A percentile compares a stretch with the other conserved stretches of the same genome.
Evolutionary conservation across 2,329 filamentous ascomycete species (phyloP).

Genomic region (Talaromyces pinophilus): DNA sequence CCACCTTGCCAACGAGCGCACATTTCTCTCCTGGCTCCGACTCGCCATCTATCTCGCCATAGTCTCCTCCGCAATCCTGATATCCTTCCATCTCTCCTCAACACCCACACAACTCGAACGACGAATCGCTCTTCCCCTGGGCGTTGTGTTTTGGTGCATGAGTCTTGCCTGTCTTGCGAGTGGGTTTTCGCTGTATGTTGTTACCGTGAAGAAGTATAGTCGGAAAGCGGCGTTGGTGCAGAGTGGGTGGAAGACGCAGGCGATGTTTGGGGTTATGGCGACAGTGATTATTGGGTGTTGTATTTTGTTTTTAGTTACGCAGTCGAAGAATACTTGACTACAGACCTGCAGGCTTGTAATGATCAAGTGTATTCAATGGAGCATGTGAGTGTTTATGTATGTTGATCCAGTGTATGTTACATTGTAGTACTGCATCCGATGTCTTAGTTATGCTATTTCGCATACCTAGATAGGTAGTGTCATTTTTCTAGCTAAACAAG

Average conservation of each 20-base stretch:
- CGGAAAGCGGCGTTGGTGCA: slow-evolving; percentile 80
- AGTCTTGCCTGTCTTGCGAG: slow-evolving; percentile 73
- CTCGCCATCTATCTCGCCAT: slow-evolving; percentile 88
- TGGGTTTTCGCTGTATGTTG: slow-evolving; percentile 85
- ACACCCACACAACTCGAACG: slow-evolving; percentile 70
- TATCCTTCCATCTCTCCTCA: slow-evolving; percentile 86
- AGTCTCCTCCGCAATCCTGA: slow-evolving; percentile 83
- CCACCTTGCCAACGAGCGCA: slow-evolving; percentile 67
- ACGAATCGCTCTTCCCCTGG: slow-evolving; percentile 77
- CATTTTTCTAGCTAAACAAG: neutral
- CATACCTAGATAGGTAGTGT: neutral
- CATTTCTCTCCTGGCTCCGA: slow-evolving; percentile 87
- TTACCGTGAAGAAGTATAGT: slow-evolving; percentile 78
- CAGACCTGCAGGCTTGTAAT: neutral
- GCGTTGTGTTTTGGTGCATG: slow-evolving; percentile 83
- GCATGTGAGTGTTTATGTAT: neutral
- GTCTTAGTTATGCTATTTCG: neutral
- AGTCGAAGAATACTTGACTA: slow-evolving; percentile 27
- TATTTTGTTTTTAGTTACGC: slow-evolving; percentile 46
- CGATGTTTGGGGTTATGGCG: slow-evolving; percentile 59
- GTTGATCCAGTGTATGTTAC: neutral
- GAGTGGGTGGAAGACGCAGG: slow-evolving; percentile 88
- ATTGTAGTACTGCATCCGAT: neutral
- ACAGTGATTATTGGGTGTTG: slow-evolving; percentile 48
- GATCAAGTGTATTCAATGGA: neutral